phyloP scores from a whole-genome alignment of 2,329 filamentous ascomycete genomes.

The Emergomyces africanus region DNA sequence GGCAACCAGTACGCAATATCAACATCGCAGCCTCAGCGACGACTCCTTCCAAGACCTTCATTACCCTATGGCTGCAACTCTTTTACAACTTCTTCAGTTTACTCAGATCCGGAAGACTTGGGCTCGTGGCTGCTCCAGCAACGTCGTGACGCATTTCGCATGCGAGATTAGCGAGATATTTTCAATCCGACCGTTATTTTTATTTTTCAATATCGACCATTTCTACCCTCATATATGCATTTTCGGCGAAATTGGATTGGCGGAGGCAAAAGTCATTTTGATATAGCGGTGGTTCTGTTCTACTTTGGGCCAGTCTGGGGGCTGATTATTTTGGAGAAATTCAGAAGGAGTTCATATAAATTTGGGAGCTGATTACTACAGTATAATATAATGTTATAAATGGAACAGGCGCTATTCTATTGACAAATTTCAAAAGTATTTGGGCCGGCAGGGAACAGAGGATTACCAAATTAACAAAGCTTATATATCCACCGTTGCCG shows the following conservation, averaged over 20 bases:
- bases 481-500: background rate
- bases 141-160: background rate
- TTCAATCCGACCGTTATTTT: background rate
- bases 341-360: background rate
- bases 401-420: background rate
- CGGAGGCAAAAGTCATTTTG: too few relatives aligned
- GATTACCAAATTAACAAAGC: background rate
- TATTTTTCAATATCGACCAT: background rate
- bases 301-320: background rate
- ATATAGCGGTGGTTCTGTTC: background rate
- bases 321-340: background rate
- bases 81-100: background rate
- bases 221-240: background rate
- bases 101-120: background rate
- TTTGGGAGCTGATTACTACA: background rate
- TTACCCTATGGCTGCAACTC: background rate
- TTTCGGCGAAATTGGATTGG: background rate
- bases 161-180: background rate
- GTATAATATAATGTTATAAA: background rate
- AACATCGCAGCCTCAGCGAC: background rate
- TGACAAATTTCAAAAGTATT: background rate
- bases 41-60: background rate
- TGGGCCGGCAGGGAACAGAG: background rate
- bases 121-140: background rate
- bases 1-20: background rate